Evolutionary conservation across 2,329 filamentous ascomycete genomes (phyloP).

Genomic region (Alternaria arbusti): DNA sequence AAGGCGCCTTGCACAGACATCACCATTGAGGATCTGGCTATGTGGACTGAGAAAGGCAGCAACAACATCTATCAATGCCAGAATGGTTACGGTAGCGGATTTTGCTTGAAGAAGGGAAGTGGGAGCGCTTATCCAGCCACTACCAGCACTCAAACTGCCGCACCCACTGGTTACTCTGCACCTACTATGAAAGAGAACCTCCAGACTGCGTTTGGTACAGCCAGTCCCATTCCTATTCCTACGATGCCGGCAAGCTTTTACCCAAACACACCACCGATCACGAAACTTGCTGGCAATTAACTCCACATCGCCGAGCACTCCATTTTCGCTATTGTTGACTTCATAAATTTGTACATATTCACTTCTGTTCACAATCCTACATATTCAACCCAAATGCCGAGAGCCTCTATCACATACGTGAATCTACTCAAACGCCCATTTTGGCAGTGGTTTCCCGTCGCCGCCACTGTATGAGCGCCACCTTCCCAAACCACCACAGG

Average conservation of each 20-base stretch:
- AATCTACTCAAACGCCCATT: conserved; percentile 5
- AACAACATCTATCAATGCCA: conserved; percentile 55
- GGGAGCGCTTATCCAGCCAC: conserved; percentile 37
- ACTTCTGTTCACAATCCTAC: not conserved
- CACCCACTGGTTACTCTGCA: conserved; percentile 49
- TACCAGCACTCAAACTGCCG: conserved; percentile 44
- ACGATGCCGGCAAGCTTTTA: conserved; percentile 51
- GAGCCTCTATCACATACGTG: not conserved
- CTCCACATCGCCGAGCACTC: not conserved
- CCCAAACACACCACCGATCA: conserved; percentile 46
- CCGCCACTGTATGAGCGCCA: not conserved
- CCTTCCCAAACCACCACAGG: conserved; percentile 2
- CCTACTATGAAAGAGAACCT: conserved; percentile 45
- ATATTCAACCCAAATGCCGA: not conserved
- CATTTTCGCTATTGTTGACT: not conserved
- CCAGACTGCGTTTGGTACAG: conserved; percentile 37
- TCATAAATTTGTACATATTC: not conserved
- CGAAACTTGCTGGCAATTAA: conserved; percentile 30
- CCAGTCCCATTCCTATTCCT: conserved; percentile 51
- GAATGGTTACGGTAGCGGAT: conserved; percentile 57
- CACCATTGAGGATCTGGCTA: conserved; percentile 58
- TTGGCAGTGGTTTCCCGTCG: not conserved
- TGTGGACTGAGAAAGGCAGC: conserved; percentile 59
- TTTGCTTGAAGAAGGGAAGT: conserved; percentile 52
- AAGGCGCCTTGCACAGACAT: conserved; percentile 61